Evolutionary conservation across 2,329 filamentous ascomycete genomes (phyloP), one percentile per base, ranked within the genome.

Genomic region (Diaporthe australafricana): DNA sequence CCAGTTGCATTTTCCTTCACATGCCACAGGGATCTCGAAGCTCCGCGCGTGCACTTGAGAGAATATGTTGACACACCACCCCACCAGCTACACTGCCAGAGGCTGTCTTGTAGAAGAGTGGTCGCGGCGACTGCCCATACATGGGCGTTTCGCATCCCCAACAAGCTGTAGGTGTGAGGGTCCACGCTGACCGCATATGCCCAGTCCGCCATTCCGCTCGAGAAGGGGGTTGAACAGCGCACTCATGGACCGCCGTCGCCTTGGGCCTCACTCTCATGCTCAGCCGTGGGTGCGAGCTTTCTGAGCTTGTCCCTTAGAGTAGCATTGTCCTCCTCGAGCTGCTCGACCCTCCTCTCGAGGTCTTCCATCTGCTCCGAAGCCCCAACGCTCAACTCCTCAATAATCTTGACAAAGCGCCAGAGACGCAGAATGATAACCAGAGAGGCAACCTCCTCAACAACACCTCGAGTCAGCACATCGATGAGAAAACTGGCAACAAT

Each of bases 331-430:
- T 79, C 81, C 76, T 88, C 86, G 11, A 92, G 80, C 32, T 84
- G 80, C 62, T 86, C 84, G 32, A 92, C 82, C 69, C 84, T 80
- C 66, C 84, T 80, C 74, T 88, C 83, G 48, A 92, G 80, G 12
- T 85, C 84, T 73, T 91, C 90, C 82, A 90, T 87, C 77, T 89
- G 84, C 80, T 93, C 90, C 45, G 88, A 82, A 1, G 90, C 90
- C 11, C 89, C 90, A 8, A 91, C 85, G 38, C 87, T 88, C 73
- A 93, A 84, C 79, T 93, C 91, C 77, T 93, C 90, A 8, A 92
- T 88, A 66, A 93, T 91, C 82, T 93, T 92, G 78, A 92, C 89
- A 55, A 93, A 86, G 20, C 92, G 86, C 89, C 91, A 93, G 4
- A 93, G 83, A 68, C 91, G 88, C 55, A 93, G 82, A 5, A 92